Conservation (phyloP, 257 asterid species). For the Leptodermis oblonga region DNA sequence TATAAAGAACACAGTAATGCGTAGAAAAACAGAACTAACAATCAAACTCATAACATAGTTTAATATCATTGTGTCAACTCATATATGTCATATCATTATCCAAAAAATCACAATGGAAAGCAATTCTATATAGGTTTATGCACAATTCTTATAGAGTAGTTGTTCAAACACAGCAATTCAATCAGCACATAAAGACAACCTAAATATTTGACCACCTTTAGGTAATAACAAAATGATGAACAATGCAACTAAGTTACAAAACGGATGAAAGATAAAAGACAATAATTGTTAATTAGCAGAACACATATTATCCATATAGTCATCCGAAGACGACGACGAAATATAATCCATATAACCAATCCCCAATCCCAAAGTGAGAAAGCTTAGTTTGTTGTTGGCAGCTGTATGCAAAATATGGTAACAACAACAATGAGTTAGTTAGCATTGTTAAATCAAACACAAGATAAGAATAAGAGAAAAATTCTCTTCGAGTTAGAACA, state of each 20-base stretch:
- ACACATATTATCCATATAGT: no score
- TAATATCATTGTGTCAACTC: no score
- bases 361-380: no score
- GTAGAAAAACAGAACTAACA: no score
- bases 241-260: not conserved
- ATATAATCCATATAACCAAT: no score
- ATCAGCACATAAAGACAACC: not conserved
- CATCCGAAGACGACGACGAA: no score
- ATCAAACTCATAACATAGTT: no score
- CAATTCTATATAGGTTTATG: not conserved
- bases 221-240: not conserved
- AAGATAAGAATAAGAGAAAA: not conserved
- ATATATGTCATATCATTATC: no score
- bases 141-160: not conserved
- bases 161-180: not conserved
- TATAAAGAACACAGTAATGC: no score
- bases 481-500: not conserved
- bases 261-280: not conserved
- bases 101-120: not conserved
- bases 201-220: not conserved
- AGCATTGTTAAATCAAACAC: not conserved
- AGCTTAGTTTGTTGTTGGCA: no score
- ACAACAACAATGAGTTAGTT: no score
- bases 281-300: no score
- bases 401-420: not conserved